Base-by-base conservation (phyloP, 2,329 filamentous ascomycete species). In the Xylariaceae sp. region DNA sequence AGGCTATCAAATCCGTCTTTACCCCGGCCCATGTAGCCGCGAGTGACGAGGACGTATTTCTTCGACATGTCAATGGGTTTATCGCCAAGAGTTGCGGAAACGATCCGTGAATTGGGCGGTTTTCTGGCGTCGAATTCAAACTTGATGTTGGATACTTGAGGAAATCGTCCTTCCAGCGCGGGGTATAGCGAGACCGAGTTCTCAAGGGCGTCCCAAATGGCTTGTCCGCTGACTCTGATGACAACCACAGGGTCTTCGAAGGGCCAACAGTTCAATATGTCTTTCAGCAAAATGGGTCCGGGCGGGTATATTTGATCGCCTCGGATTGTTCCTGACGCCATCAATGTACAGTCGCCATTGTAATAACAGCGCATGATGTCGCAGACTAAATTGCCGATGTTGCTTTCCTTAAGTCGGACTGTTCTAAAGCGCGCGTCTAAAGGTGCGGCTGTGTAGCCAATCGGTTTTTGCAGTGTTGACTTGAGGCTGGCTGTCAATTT, bases 221-320 rank as follows among this genome's bases (percentile, higher is more conserved):
- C 86, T 58, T 82, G 75, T 0, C 91, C 91, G 0, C 74, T 82
- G 5, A 90, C 76, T 32, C 78, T 80, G 52, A 96, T 74, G 4
- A 95, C 81, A 0, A 96, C 86, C 1, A 91, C 87, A 0, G 90
- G 90, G 56, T 96, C 90, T 64, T 96, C 90, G 59, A 96, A 96
- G 0, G 91, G 91, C 58, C 96, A 96, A 63, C 89, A 95, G 44
- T 88, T 87, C 49, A 90, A 81, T n/a, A 95, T 81, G 61, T 95
- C 89, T 62, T 89, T 89, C 51, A 95, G 72, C 19, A 85, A 76
- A 7, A 96, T 72, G 0, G 90, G 75, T 0, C 90, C 90, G 0
- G 89, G 88, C 0, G 89, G 83, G 60, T 95, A 96, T 31, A 96
- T 84, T 66, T 94, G 89, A 62, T 96, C 90, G 1, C 90, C 90